A percentile compares a stretch with the other conserved stretches of the same genome.
Evolutionary conservation across 768 basidiomycete genomes (phyloP).

Genomic region (Kondoa subrosea): DNA sequence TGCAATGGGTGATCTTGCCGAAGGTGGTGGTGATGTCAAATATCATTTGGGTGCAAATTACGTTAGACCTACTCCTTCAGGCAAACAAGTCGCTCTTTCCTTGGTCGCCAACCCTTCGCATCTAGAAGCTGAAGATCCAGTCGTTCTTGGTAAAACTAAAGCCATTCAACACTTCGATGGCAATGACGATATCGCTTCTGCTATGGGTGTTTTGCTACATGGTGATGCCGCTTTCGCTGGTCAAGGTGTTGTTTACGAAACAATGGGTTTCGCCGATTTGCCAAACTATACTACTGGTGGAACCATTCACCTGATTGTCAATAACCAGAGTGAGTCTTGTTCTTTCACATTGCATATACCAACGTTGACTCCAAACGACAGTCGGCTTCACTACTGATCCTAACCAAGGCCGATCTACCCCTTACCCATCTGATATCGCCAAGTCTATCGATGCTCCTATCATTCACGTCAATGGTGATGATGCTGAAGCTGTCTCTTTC

Average conservation of each 20-base stretch:
- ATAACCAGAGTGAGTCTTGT: slow-evolving; percentile 54
- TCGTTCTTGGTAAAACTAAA: slow-evolving; percentile 97
- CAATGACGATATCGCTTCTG: slow-evolving; percentile 46
- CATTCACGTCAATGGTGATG: slow-evolving; percentile 97
- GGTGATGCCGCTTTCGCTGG: slow-evolving; percentile 98
- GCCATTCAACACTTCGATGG: slow-evolving; percentile 85
- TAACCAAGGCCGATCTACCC: slow-evolving; percentile 88
- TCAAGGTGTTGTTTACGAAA: slow-evolving; percentile 96
- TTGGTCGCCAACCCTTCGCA: slow-evolving; percentile 98
- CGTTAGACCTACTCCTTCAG: slow-evolving; percentile 88
- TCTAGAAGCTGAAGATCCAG: slow-evolving; percentile 88
- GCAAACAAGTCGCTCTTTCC: slow-evolving; percentile 92
- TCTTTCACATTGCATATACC: background rate
- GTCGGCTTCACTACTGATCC: slow-evolving; percentile 97
- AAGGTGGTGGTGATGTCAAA: slow-evolving; percentile 90
- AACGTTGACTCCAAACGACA: background rate
- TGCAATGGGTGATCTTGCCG: slow-evolving; percentile 39
- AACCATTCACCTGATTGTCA: slow-evolving; percentile 93
- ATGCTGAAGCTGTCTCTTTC: slow-evolving; percentile 93
- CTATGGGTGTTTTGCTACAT: slow-evolving; percentile 89
- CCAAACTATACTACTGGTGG: slow-evolving; percentile 94
- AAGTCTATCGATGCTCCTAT: slow-evolving; percentile 97
- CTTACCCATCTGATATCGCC: slow-evolving; percentile 94
- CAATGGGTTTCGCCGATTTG: slow-evolving; percentile 92
- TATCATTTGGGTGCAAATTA: slow-evolving; percentile 99